Base-by-base conservation (phyloP, 352 stramenopile genomes). In the Globisporangium nunn region DNA sequence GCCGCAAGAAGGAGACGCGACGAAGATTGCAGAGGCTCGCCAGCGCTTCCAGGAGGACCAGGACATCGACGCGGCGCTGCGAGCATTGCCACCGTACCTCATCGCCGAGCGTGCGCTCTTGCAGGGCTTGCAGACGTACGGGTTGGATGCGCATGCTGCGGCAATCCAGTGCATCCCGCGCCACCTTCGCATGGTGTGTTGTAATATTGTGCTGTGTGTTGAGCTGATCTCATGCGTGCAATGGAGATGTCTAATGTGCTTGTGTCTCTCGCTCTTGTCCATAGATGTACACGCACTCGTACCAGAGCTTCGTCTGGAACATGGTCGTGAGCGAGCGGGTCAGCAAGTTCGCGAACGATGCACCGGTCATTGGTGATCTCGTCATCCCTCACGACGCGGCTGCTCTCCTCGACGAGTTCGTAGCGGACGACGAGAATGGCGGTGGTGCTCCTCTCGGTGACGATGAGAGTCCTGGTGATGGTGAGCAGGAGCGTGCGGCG, bases 291-390 rank as follows among this genome's bases (percentile, higher is more conserved):
- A 91, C 82, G 35, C 84, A 95, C 63, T 68, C 86, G 58, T 97
- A 98, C 63, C 96, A 99, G 74, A 98, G 91, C 61, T 96, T 96
- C 63, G 71, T 98, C 31, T 99, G 93, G 93, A 99, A 99, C 71
- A 72, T 73, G 47, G 81, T 96, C 6, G 93, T 80, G 35, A 98
- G 90, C 40, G 74, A 96, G 54, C 78, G 96, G 3, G 80, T 98
- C 23, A 79, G 88, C 28, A 75, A 71, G 7, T 86, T 85, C 44
- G 71, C 85, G 6, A 71, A 62, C 23, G 75, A 87, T 23, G 58
- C 78, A 47, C 77, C 93, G 2, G 62, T 96, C 29, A 62, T 90
- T 4, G 96, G 96, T 7, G 96, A 99, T 69, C 79, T 99, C 14
- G 91, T 98, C 17, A 74, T 94, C 30, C 67, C 65, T 3, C 58